Evolutionary conservation across 768 basidiomycete genomes (phyloP).

Genomic region (Lactifluus rugatus): DNA sequence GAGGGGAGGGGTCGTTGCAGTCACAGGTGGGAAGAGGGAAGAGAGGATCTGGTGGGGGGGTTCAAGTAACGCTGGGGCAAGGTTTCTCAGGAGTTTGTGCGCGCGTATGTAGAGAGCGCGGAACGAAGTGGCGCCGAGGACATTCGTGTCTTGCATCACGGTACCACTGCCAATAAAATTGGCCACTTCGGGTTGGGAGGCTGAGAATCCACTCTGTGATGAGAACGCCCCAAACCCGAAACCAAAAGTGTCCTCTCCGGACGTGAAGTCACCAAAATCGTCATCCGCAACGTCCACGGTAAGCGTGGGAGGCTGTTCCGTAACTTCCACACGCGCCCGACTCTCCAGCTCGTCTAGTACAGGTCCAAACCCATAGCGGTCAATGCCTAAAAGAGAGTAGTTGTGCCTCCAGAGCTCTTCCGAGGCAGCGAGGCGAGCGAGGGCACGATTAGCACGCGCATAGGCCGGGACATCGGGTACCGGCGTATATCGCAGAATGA

Average conservation of each 20-base stretch:
- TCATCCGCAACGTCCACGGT: conserved; percentile 58
- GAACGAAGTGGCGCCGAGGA: conserved; percentile 31
- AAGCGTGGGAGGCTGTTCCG: conserved; percentile 49
- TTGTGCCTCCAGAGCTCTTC: conserved; percentile 72
- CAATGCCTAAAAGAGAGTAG: conserved; percentile 53
- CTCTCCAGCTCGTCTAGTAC: conserved; percentile 55
- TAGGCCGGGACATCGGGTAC: conserved; percentile 76
- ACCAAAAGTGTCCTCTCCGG: conserved; percentile 16
- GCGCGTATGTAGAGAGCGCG: conserved; percentile 57
- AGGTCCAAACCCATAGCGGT: conserved; percentile 32
- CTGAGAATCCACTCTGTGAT: conserved; percentile 11
- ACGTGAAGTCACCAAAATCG: conserved; percentile 85
- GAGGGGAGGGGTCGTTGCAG: conserved; percentile 30
- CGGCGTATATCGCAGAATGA: conserved; percentile 64
- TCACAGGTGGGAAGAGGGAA: conserved; percentile 34
- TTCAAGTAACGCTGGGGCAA: conserved; percentile 47
- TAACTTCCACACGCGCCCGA: conserved; percentile 30
- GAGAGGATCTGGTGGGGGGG: conserved; percentile 62
- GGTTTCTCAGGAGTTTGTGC: conserved; percentile 51
- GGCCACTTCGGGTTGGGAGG: conserved; percentile 36
- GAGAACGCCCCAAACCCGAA: neutral
- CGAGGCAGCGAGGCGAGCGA: conserved; percentile 52
- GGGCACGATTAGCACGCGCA: conserved; percentile 53
- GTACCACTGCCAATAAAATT: conserved; percentile 36
- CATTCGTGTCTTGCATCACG: conserved; percentile 25